phyloP scores from a whole-genome alignment of 129 eudicot genomes.

The Saposhnikovia divaricata region DNA sequence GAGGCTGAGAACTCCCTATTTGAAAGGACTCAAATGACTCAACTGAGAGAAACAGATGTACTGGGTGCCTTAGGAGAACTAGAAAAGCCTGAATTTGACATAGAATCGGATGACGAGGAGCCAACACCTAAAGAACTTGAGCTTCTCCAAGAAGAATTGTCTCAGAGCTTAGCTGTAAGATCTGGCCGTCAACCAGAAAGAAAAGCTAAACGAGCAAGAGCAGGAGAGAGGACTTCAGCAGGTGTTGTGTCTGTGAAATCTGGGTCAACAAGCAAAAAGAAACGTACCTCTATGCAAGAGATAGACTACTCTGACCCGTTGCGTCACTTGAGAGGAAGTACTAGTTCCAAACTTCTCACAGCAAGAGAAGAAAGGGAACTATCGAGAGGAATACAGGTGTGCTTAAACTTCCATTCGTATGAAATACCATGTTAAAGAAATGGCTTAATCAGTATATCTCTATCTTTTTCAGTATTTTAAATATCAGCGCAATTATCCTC shows the following conservation, averaged over 20 bases:
- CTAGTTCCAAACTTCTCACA: conserved; percentile 61
- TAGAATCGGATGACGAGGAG: conserved; percentile 37
- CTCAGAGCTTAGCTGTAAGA: conserved; percentile 59
- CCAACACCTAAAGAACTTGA: conserved; percentile 68
- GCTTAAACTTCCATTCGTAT: background rate
- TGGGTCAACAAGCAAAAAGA: conserved; percentile 40
- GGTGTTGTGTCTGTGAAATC: conserved; percentile 51
- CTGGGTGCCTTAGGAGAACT: background rate
- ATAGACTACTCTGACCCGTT: conserved; percentile 68
- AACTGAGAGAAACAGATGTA: conserved; percentile 12
- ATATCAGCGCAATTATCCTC: background rate
- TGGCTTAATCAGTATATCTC: background rate
- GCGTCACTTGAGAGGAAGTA: conserved; percentile 63
- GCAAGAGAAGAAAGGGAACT: conserved; percentile 70
- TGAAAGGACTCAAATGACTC: conserved; percentile 16
- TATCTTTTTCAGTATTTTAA: background rate
- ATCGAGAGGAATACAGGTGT: conserved; percentile 88
- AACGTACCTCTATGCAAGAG: conserved; percentile 44
- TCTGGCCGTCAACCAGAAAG: conserved; percentile 76
- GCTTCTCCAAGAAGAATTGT: conserved; percentile 47
- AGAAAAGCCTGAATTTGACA: conserved; percentile 18
- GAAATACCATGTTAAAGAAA: background rate
- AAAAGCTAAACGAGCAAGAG: conserved; percentile 58
- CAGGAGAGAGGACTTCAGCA: conserved; percentile 69
- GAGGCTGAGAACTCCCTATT: conserved; percentile 24